These are phyloP conservation scores for Tetrahymena borealis DNA, from an alignment of 73 alveolate species.

Conservation along the genomic window DNA sequence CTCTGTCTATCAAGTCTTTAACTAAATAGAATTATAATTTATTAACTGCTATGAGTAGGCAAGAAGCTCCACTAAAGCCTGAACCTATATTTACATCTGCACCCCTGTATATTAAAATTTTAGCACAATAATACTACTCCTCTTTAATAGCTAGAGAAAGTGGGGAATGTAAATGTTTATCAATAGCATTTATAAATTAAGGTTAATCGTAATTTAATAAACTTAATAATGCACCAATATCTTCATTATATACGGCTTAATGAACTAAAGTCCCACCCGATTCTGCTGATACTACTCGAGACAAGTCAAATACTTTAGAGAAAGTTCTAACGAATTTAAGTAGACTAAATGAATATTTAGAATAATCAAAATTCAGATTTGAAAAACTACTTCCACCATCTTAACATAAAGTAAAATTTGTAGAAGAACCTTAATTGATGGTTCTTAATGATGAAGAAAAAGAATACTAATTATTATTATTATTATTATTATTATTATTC, in stretches of 20 bases:
- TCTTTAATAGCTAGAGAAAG: slow-evolving; percentile 57
- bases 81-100: slow-evolving; percentile 53
- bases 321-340: slow-evolving; percentile 36
- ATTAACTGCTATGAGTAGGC: slow-evolving; percentile 52
- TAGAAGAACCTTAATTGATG: neutral
- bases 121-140: slow-evolving; percentile 45
- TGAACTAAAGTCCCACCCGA: slow-evolving; percentile 44
- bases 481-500: neutral
- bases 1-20: slow-evolving; percentile 17
- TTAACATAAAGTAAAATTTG: neutral
- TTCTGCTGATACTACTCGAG: slow-evolving; percentile 27
- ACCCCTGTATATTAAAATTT: slow-evolving; percentile 29
- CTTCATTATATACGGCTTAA: slow-evolving; percentile 48
- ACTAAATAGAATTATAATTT: slow-evolving; percentile 16
- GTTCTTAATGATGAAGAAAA: too few relatives aligned
- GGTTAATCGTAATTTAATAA: slow-evolving; percentile 37
- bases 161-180: slow-evolving; percentile 48
- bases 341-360: neutral
- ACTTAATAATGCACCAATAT: slow-evolving; percentile 46
- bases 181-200: slow-evolving; percentile 21
- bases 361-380: neutral
- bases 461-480: neutral
- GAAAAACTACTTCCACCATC: neutral
- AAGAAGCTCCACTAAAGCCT: slow-evolving; percentile 59
- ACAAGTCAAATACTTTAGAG: slow-evolving; percentile 34